These are phyloP conservation scores for Hypoxylon sp. DNA, from an alignment of 2,329 filamentous ascomycete genomes.

Conservation along the genomic window DNA sequence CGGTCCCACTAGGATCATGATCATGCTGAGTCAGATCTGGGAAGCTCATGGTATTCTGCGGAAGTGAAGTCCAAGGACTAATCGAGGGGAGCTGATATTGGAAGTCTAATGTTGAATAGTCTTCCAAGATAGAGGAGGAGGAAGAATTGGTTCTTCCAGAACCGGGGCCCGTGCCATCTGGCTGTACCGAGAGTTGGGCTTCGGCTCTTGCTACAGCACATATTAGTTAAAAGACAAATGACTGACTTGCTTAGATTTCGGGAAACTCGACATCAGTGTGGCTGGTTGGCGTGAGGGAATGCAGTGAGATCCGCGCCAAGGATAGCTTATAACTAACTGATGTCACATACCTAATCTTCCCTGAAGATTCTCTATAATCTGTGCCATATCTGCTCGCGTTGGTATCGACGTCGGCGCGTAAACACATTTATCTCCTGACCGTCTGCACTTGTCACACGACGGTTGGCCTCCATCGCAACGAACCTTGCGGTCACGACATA, in stretches of 20 bases:
- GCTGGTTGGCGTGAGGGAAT: not conserved
- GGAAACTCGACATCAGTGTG: not conserved
- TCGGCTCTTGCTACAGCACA: not conserved
- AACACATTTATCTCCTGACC: not conserved
- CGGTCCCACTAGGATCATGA: not conserved
- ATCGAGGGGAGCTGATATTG: not conserved
- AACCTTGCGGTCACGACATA: conserved; percentile 3
- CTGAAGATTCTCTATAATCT: conserved; percentile 5
- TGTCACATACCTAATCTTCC: not conserved
- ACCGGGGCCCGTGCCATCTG: not conserved
- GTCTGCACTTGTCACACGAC: not conserved
- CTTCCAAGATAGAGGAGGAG: not conserved
- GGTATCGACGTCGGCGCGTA: not conserved
- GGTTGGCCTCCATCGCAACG: conserved; percentile 3
- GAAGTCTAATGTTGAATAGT: not conserved
- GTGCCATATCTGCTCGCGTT: conserved; percentile 3
- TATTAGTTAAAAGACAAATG: not conserved
- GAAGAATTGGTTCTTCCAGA: not conserved
- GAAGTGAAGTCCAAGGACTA: not conserved
- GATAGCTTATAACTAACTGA: not conserved
- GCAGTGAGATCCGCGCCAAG: not conserved
- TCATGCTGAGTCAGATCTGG: not conserved
- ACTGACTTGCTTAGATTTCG: not conserved
- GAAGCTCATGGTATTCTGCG: not conserved
- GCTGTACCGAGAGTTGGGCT: not conserved